Evolutionary conservation across 192 early-diverging fungal species (phyloP).

Genomic region (Umbelopsis ramanniana): DNA sequence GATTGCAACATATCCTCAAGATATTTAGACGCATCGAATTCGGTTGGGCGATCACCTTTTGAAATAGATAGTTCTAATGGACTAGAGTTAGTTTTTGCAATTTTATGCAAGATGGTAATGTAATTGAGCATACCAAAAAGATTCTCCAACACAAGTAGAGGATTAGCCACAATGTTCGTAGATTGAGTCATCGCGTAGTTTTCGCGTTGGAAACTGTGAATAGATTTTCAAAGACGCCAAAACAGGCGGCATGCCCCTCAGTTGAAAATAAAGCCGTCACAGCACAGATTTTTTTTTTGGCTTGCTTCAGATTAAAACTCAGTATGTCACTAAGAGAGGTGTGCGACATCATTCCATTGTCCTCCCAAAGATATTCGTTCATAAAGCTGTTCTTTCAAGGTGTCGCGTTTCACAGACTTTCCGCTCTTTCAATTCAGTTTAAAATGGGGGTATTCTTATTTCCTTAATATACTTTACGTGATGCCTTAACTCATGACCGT

Average conservation of each 20-base stretch:
- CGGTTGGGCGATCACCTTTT: not conserved
- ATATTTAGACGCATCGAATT: slow-evolving; percentile 21
- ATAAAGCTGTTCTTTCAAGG: too few species aligned
- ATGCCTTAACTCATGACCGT: too few species aligned
- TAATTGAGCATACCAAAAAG: not conserved
- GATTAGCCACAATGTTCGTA: not conserved
- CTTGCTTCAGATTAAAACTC: too few species aligned
- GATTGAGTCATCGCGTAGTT: slow-evolving; percentile 6
- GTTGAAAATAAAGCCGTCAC: not conserved
- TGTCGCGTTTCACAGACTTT: too few species aligned
- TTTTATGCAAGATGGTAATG: not conserved
- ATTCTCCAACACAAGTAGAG: not conserved
- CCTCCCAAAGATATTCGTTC: too few species aligned
- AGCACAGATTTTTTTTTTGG: not conserved
- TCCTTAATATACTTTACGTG: too few species aligned
- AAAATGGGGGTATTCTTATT: too few species aligned
- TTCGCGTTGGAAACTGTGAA: slow-evolving; percentile 9
- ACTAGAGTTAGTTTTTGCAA: not conserved
- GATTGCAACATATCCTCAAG: slow-evolving; percentile 8
- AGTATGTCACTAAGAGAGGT: too few species aligned
- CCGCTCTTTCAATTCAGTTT: too few species aligned
- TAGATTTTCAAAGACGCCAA: not conserved
- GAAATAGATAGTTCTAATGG: not conserved
- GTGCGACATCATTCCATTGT: too few species aligned
- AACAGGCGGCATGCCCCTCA: not conserved